Base-by-base conservation (phyloP, 1,284 basidiomycete genomes). In the Crucibulum cyathiforme region DNA sequence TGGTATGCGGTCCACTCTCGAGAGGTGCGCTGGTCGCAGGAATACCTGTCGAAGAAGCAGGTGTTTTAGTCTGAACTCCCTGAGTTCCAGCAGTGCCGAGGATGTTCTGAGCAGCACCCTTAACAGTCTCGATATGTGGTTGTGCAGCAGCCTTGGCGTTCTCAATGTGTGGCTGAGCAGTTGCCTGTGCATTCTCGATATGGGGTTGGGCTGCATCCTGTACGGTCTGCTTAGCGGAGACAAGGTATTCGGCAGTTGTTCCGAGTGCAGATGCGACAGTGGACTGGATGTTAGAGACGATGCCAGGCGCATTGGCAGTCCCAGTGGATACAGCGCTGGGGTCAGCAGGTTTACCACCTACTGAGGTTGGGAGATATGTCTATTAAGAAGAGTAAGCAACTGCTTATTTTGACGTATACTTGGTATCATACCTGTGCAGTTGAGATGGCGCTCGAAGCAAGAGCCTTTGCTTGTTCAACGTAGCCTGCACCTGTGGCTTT, bases 391-490 rank as follows among this genome's bases (percentile, higher is more conserved):
- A 1, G 45, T 54, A 3, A 58, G 37, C 31, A 54, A 46, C 10
- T 15, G 37, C 17, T 45, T 6, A 49, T 34, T 5, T 12, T 24
- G 53, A 12, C 37, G 47, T 34, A 35, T n/a, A 38, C 31, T 8
- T 1, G 24, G 36, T 6, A 17, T 70, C 76, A 24, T 62, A 86
- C 87, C 77, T 85, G 82, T 15, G 84, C 86, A 47, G 84, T 82
- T n/a, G 79, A 70, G 7, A 86, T 60, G 0, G 82, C 83, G 53
- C 67, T 75, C 8, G 71, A 72, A 0, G 82, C 85, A 3, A 85
- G 54, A 15, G 68, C 71, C 72, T 84, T 87, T 3, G 82, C 86
- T 64, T 85, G 82, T 19, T 85, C 81, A 5, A 88, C 71, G 65
- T 86, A 86, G 1, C 73, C 77, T 45, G 74, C 76, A 36, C 80